Evolutionary conservation across 345 rosid species (phyloP), one percentile per base, ranked within the genome.

Genomic region (Psidium friedrichsthalianum): DNA sequence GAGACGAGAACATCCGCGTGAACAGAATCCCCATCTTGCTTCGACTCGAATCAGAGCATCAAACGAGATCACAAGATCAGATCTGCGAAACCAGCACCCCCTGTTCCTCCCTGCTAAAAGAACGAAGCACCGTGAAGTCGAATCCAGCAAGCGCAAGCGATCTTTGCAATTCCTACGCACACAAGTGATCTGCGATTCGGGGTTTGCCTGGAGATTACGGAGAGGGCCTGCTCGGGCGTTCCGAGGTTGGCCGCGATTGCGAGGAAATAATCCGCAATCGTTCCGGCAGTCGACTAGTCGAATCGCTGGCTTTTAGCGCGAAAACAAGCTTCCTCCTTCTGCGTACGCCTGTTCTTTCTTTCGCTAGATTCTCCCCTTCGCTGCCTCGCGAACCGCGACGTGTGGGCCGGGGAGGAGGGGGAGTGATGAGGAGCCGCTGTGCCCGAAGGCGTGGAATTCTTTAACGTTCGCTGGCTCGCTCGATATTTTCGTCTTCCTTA

Each of bases 1-100:
- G 89, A 13, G 95, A 94, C 69, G 98, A 93, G 92, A 95, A 94
- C 94, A 95, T 89, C 82, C 94, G 88, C 82, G 95, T 90, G 86
- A 95, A 94, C 84, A 94, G 24, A 85, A 94, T 93, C 74, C 98
- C 98, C 98, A 94, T 94, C 86, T 87, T 86, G n/a, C 27, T 40
- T 15, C 54, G 84, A 20, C 47, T 25, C 80, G 80, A 69, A 20
- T 36, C 47, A 69, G 42, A 36, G 11, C 13, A 36, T 21, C 47
- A 36, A 42, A 69, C 80, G 47, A 36, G 80, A 69, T 69, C 80
- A 69, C 47, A 2, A 69, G 47, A 69, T 40, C 80, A 69, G 80
- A 69, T 69, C 80, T 69, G 80, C 80, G 3, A 36, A 32, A 64
- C 47, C 47, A 69, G 80, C 47, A 40, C 47, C 13, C 13, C 78